These are phyloP conservation scores for Beauveria asiatica DNA, from an alignment of 2,329 filamentous ascomycete species.

Conservation along the genomic window DNA sequence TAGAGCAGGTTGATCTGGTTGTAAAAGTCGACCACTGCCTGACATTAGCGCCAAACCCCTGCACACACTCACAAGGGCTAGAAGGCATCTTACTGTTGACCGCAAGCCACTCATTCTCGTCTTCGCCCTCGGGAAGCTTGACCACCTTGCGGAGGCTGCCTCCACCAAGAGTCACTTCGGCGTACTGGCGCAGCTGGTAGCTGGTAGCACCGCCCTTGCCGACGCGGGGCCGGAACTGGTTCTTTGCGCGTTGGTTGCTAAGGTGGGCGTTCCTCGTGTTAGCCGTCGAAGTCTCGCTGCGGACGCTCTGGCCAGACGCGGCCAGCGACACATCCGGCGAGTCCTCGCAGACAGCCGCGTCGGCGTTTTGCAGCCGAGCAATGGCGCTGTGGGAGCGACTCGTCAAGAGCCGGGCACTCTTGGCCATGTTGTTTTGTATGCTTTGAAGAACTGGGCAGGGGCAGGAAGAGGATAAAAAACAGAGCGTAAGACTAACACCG, in stretches of 20 bases:
- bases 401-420: constrained; percentile 22
- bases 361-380: constrained; percentile 22
- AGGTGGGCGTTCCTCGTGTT: constrained; percentile 19
- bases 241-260: constrained; percentile 80
- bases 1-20: constrained; percentile 99
- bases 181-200: constrained; percentile 96
- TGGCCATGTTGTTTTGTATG: constrained; percentile 13
- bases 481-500: constrained; percentile 28
- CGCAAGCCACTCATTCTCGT: constrained; percentile 95
- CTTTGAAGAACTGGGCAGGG: constrained; percentile 1
- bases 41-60: neutral
- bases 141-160: constrained; percentile 94
- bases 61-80: neutral
- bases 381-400: constrained; percentile 25
- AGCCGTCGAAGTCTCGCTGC: constrained; percentile 19
- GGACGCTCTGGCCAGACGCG: neutral
- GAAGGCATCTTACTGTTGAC: constrained; percentile 67
- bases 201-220: constrained; percentile 77
- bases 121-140: constrained; percentile 92
- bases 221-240: constrained; percentile 83
- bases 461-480: neutral
- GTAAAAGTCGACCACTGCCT: constrained; percentile 97
- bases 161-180: constrained; percentile 90
- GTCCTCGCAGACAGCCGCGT: constrained; percentile 25
- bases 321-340: constrained; percentile 11